Evolutionary conservation across 78 protist species (phyloP), one percentile per base, ranked within the genome.

Genomic region (Speleostelium caveatum): DNA sequence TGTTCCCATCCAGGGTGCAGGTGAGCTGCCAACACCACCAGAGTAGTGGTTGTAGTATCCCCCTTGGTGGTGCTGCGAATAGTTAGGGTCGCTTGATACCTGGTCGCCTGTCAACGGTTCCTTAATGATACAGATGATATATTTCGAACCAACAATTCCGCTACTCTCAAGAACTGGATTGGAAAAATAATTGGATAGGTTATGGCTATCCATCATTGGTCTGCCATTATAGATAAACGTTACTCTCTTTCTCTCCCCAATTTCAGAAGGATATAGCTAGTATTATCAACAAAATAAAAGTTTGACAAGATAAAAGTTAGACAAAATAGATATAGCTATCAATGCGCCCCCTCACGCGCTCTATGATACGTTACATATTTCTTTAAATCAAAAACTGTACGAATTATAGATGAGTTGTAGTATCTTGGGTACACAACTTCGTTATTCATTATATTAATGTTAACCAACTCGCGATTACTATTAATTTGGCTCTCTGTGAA

Each of bases 201-300:
- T n/a, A 17, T 65, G 36, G 6, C 67, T 28, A 53, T 79, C 89
- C 10, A 79, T 55, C 89, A 79, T 67, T 35, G 89, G 56, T 67
- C 89, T 65, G 21, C 89, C 89, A 67, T 68, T 68, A 41, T 79
- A 41, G 19, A 79, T 79, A 53, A 79, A 79, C 14, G 67, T 66
- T 12, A 79, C 56, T 68, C 89, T 65, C 30, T 79, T 65, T 22
- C 36, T 35, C 35, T 24, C 41, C 39, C 45, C 45, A 17, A 55
- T 30, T 66, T 79, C 89, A 17, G 36, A 39, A 51, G 89, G 89
- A 41, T 56, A 79, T 28, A 79, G 55, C 89, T 79, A 67, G 8
- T 41, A 38, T 21, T 51, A 8, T 3, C 5, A 4, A 12, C 26
- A 68, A 14, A 68, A 32, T 14, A 12, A 35, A 26, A 3, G 2